phyloP scores from a whole-genome alignment of 78 protist species.

The Cavenderia fasciculata region DNA sequence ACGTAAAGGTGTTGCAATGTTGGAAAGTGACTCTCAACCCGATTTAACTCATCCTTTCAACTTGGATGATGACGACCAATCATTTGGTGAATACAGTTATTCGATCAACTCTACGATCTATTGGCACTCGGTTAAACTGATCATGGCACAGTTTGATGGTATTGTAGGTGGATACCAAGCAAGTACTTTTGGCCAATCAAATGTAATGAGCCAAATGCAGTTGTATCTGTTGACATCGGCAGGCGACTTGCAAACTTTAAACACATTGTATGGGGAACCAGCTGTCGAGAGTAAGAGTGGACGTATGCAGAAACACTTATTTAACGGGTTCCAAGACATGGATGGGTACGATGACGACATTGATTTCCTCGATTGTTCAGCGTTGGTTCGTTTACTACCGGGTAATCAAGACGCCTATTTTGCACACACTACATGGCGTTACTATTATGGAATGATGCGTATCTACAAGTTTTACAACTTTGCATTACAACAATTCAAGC shows the following conservation, averaged over 20 bases:
- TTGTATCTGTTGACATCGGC: constrained; percentile 32
- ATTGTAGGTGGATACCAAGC: constrained; percentile 18
- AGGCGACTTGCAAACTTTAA: constrained; percentile 45
- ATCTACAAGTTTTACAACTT: constrained; percentile 35
- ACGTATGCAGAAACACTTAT: too few species aligned
- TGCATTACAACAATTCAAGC: background rate
- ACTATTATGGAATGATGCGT: background rate
- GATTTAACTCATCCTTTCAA: background rate
- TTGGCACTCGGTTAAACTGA: constrained; percentile 19
- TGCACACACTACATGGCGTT: constrained; percentile 27
- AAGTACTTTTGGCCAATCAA: background rate
- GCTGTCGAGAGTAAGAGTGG: background rate
- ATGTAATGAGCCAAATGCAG: background rate
- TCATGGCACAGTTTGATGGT: constrained; percentile 65
- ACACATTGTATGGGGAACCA: background rate
- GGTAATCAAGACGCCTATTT: constrained; percentile 15
- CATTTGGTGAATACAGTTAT: too few species aligned
- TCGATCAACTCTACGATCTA: constrained; percentile 8
- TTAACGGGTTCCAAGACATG: background rate
- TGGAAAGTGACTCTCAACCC: background rate
- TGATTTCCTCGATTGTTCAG: constrained; percentile 31
- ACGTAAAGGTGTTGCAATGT: constrained; percentile 2
- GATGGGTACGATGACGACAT: background rate
- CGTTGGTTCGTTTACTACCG: constrained; percentile 24
- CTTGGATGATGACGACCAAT: background rate